Conservation (phyloP, 352 stramenopile species). For the Nothophytophthora sp. region DNA sequence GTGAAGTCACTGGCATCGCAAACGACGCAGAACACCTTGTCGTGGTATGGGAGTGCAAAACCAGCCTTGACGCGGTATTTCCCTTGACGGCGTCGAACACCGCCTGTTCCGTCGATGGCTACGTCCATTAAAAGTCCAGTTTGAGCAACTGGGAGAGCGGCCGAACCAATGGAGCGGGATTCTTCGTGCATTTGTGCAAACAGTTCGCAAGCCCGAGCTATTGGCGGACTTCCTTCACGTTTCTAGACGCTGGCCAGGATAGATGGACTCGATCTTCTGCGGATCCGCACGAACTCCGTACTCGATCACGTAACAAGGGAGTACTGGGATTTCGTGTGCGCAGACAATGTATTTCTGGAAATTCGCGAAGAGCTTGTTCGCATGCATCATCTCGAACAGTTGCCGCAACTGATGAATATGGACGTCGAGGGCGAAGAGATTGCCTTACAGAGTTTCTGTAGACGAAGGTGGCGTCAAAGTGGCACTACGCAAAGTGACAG, state of each 20-base stretch:
- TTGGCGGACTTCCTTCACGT: constrained; percentile 5
- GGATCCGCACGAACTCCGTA: constrained; percentile 5
- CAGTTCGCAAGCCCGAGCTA: constrained; percentile 13
- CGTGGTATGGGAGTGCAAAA: constrained; percentile 12
- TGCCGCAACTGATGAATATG: constrained; percentile 2
- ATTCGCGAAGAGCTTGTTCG: constrained; percentile 17
- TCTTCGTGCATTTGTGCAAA: constrained; percentile 8
- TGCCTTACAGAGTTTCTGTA: constrained; percentile 10
- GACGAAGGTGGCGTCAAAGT: constrained; percentile 33
- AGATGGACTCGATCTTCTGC: constrained; percentile 10
- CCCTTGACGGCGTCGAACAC: constrained; percentile 15
- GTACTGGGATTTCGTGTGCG: constrained; percentile 20
- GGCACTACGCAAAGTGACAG: constrained; percentile 9
- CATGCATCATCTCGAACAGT: constrained; percentile 6
- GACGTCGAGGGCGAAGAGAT: constrained; percentile 7
- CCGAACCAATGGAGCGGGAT: constrained; percentile 4
- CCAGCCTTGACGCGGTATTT: neutral
- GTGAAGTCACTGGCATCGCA: constrained; percentile 24
- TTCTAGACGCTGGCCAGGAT: neutral
- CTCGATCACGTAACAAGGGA: constrained; percentile 17
- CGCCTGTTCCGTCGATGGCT: constrained; percentile 8
- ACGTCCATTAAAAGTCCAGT: constrained; percentile 1
- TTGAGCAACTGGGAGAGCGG: constrained; percentile 15
- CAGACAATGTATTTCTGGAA: constrained; percentile 30
- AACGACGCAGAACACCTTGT: constrained; percentile 18